These are phyloP conservation scores for Fulvia fulva DNA, from an alignment of 2,329 filamentous ascomycete genomes.

Conservation along the genomic window DNA sequence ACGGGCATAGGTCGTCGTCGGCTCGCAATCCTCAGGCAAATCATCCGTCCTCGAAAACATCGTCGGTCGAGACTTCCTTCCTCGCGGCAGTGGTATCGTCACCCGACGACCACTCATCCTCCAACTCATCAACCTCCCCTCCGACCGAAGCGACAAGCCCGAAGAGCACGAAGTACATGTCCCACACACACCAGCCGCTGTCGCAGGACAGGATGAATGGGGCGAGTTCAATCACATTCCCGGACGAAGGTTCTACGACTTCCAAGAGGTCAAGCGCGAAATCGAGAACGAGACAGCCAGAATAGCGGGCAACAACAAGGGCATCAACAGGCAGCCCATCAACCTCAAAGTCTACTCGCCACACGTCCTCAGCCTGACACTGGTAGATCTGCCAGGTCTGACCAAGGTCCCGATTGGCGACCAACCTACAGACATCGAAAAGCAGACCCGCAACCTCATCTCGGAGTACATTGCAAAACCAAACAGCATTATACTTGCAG, in stretches of 20 bases:
- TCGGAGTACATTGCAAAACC: constrained; percentile 98
- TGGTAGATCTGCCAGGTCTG: constrained; percentile 91
- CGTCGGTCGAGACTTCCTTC: constrained; percentile 93
- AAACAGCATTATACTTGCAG: constrained; percentile 95
- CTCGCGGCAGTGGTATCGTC: constrained; percentile 93
- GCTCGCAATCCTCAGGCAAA: constrained; percentile 96
- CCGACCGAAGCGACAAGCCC: constrained; percentile 64
- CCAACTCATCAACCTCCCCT: constrained; percentile 94
- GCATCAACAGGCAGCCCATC: constrained; percentile 95
- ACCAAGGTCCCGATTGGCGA: constrained; percentile 98
- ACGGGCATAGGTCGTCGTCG: constrained; percentile 79
- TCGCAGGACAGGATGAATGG: constrained; percentile 69
- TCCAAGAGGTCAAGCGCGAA: constrained; percentile 87
- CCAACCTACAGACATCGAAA: constrained; percentile 96
- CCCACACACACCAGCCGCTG: constrained; percentile 73
- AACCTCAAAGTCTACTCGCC: constrained; percentile 98
- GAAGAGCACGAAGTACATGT: constrained; percentile 62
- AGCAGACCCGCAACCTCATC: constrained; percentile 93
- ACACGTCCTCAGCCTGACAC: constrained; percentile 89
- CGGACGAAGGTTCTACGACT: constrained; percentile 83
- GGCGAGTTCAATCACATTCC: constrained; percentile 96
- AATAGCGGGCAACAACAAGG: constrained; percentile 95
- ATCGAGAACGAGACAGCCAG: constrained; percentile 95
- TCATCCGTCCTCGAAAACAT: constrained; percentile 99
- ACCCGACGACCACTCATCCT: constrained; percentile 91